These are phyloP conservation scores for Gamsiella multidivaricata DNA, from an alignment of 192 early-diverging fungal genomes.

Conservation along the genomic window DNA sequence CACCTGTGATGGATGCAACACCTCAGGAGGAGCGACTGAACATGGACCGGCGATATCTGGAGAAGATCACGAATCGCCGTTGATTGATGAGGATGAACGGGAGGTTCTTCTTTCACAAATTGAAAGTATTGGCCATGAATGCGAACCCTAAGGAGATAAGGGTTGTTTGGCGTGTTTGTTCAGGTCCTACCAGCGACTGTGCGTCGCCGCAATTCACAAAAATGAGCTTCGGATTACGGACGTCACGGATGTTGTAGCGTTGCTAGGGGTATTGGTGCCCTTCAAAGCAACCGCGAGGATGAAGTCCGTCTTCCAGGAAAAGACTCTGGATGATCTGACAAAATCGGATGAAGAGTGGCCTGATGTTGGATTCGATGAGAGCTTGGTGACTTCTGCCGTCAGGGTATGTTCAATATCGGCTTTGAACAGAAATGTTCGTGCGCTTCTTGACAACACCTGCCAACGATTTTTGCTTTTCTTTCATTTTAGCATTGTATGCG, in stretches of 20 bases:
- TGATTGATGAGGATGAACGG: slow-evolving; percentile 18
- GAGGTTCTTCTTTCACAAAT: slow-evolving; percentile 20
- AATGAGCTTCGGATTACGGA: slow-evolving; percentile 14
- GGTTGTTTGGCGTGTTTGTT: slow-evolving; percentile 15
- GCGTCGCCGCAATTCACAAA: slow-evolving; percentile 8
- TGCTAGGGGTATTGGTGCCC: slow-evolving; percentile 23
- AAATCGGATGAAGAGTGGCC: slow-evolving; percentile 19
- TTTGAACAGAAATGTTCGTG: slow-evolving; percentile 19
- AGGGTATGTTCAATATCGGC: slow-evolving; percentile 14
- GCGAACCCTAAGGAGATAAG: slow-evolving; percentile 10
- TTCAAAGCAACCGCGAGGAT: slow-evolving; percentile 22
- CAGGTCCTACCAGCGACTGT: slow-evolving; percentile 18
- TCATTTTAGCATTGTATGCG: slow-evolving; percentile 23
- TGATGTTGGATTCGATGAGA: slow-evolving; percentile 17
- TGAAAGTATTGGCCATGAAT: slow-evolving; percentile 22
- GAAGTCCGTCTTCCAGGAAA: slow-evolving; percentile 21
- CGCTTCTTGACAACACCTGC: slow-evolving; percentile 9
- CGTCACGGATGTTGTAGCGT: slow-evolving; percentile 13
- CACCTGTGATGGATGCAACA: slow-evolving; percentile 17
- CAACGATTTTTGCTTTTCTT: slow-evolving; percentile 1
- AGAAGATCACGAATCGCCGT: slow-evolving; percentile 19
- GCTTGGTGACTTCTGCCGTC: slow-evolving; percentile 15
- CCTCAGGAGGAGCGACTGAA: slow-evolving; percentile 8
- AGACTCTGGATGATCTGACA: slow-evolving; percentile 17
- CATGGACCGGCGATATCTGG: slow-evolving; percentile 12